Conservation (phyloP, 2,329 filamentous ascomycete genomes). For the Fusarium sp. region DNA sequence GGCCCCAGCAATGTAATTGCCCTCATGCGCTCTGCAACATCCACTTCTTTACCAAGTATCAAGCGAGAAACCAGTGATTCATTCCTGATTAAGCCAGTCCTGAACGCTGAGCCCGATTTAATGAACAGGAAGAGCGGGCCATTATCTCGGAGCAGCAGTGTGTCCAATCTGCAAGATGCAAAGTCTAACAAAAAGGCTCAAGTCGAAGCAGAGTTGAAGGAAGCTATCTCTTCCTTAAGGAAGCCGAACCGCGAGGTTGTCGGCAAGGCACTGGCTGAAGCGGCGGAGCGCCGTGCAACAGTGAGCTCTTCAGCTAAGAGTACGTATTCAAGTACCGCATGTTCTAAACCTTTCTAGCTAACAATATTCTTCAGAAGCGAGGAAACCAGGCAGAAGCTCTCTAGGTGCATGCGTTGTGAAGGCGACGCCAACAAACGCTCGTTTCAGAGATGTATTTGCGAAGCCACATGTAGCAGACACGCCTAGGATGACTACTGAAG, state of each 20-base stretch:
- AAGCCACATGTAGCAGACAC: slow-evolving; percentile 44
- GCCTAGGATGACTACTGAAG: slow-evolving; percentile 44
- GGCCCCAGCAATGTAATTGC: slow-evolving; percentile 71
- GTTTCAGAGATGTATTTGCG: slow-evolving; percentile 65
- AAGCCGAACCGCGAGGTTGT: slow-evolving; percentile 81
- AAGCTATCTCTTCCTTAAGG: slow-evolving; percentile 79
- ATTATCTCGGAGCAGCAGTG: slow-evolving; percentile 59
- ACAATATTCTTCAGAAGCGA: slow-evolving; percentile 59
- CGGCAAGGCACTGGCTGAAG: slow-evolving; percentile 75
- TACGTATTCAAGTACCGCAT: slow-evolving; percentile 52
- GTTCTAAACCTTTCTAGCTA: slow-evolving; percentile 41
- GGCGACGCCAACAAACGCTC: slow-evolving; percentile 67
- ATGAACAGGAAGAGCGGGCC: slow-evolving; percentile 57
- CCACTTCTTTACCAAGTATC: slow-evolving; percentile 68
- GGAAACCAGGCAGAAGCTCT: slow-evolving; percentile 60
- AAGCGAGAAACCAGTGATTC: slow-evolving; percentile 78
- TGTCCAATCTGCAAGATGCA: slow-evolving; percentile 64
- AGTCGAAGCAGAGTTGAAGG: slow-evolving; percentile 76
- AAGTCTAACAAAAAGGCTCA: slow-evolving; percentile 75
- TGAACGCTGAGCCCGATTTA: slow-evolving; percentile 55
- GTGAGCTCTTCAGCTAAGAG: slow-evolving; percentile 61
- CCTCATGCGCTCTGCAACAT: slow-evolving; percentile 76
- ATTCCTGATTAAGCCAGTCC: slow-evolving; percentile 62
- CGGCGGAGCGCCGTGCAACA: slow-evolving; percentile 70
- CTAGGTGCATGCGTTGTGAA: slow-evolving; percentile 62